Evolutionary conservation across 2,329 filamentous ascomycete genomes (phyloP), one percentile per base, ranked within the genome.

Genomic region (Plectosphaerella plurivora): DNA sequence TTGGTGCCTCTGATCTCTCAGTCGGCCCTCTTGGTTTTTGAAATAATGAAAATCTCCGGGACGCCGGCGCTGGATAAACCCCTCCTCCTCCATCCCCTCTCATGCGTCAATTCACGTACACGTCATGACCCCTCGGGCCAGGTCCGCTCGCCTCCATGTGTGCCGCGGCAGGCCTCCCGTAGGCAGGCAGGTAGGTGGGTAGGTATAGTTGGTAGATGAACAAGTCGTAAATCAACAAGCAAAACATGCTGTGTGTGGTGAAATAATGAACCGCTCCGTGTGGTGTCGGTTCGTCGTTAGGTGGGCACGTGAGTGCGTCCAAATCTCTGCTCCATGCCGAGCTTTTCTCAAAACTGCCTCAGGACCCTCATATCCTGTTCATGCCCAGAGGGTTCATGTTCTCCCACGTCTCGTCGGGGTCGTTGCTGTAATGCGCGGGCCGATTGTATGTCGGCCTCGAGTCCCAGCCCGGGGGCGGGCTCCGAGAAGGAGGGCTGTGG

Each of bases 341-440:
- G 28, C 16, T 42, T 20, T 44, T 22, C 35, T 33, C 28, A 12
- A 10, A n/a, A 24, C 14, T 51, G 16, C 24, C 18, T 39, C 37
- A 39, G 7, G 7, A 7, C 37, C 18, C 41, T 70, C 67, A 79
- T 70, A 81, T 75, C 60, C 73, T 72, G 64, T 83, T 82, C 77
- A 83, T 81, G 51, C 72, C 76, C 20, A 83, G 66, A 3, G 79
- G 79, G 60, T 83, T 79, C 65, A 79, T 74, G 50, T 72, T 68
- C 47, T 73, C 70, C 45, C 69, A 58, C 33, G 61, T 54, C 7
- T 33, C 28, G 41, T 44, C 18, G 41, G n/a, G n/a, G 50, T 56
- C 36, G 58, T 60, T 50, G 55, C 56, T 60, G 57, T 59, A 50
- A 15, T 54, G 37, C 54, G 57, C 58, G 62, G 60, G 45, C 48